Base-by-base conservation (phyloP, 179 eudicot genomes). In the Spergularia azorica region DNA sequence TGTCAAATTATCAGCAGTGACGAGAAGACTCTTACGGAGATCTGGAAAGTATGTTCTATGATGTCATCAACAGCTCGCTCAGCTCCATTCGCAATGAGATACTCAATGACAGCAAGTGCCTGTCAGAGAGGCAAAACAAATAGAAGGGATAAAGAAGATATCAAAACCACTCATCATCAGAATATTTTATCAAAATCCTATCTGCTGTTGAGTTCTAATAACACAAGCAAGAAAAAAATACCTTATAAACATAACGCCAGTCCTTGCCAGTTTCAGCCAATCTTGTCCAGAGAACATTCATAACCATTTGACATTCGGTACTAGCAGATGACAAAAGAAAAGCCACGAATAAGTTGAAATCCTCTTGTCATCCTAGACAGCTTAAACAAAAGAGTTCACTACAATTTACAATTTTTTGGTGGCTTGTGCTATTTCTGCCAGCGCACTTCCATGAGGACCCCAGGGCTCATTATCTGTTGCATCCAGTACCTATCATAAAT, bases 1-100 rank as follows among this genome's bases (percentile, higher is more conserved):
- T 15, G 73, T n/a, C 50, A 46, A 46, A 46, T 46, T 46, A 1
- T 46, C 18, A 71, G 32, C 65, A 48, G 6, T 32, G 43, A 32
- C 55, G 7, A 6, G 54, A 64, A 57, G 79, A 70, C 17, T 75
- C 91, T 55, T 91, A 96, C 99, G 21, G 98, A 96, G 80, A 96
- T 96, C 87, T 94, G 96, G 83, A 85, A 96, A 67, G 98, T 93
- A 82, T 92, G 98, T 71, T 96, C 99, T 74, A 96, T 82, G 67
- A 96, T 94, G 84, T 96, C 99, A 87, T 96, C 99, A 76, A 96
- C 97, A 62, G 97, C 96, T 77, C 98, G 95, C 72, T 96, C 99
- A 74, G 99, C 88, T 83, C 99, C 99, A 87, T 96, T 87, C 38
- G 89, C 89, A 67, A 94, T 88, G 89, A 96, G 91, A 86, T 96